Conservation (phyloP, 2,329 filamentous ascomycete genomes). For the Dactylonectria estremocensis region DNA sequence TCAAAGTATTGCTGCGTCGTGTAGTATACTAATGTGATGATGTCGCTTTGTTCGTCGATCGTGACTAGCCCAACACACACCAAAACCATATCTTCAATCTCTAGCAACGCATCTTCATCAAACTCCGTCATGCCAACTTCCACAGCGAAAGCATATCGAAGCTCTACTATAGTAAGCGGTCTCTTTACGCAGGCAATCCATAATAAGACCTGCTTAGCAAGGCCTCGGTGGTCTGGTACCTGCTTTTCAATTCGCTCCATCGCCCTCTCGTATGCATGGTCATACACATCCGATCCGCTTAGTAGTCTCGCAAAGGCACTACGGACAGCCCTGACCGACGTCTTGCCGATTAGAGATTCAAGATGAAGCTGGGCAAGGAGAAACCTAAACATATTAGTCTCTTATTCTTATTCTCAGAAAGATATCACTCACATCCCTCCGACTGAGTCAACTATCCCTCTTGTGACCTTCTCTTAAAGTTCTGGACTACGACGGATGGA, state of each 20-base stretch:
- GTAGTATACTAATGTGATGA: conserved; percentile 61
- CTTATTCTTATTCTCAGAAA: too few species aligned
- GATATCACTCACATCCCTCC: conserved; percentile 26
- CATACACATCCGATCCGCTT: conserved; percentile 50
- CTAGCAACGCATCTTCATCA: conserved; percentile 54
- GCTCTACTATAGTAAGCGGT: conserved; percentile 52
- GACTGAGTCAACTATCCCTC: conserved; percentile 9
- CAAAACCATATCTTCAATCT: conserved; percentile 53
- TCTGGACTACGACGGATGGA: conserved; percentile 8
- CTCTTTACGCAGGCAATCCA: conserved; percentile 59
- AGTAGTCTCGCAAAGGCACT: conserved; percentile 51
- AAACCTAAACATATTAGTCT: conserved; percentile 30
- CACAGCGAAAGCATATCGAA: conserved; percentile 60
- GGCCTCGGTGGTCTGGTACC: conserved; percentile 42
- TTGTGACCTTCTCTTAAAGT: conserved; percentile 25
- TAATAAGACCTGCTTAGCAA: conserved; percentile 57
- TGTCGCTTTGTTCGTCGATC: conserved; percentile 55
- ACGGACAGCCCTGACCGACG: conserved; percentile 51
- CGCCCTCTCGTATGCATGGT: conserved; percentile 58
- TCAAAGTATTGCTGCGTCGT: conserved; percentile 44
- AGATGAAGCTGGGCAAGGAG: conserved; percentile 40
- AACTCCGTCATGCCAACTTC: conserved; percentile 47
- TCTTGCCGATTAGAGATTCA: conserved; percentile 35
- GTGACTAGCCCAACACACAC: conserved; percentile 60
- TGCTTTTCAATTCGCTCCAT: conserved; percentile 62